phyloP scores from a whole-genome alignment of 2,329 filamentous ascomycete species.

The Cucurbitaria berberidis region DNA sequence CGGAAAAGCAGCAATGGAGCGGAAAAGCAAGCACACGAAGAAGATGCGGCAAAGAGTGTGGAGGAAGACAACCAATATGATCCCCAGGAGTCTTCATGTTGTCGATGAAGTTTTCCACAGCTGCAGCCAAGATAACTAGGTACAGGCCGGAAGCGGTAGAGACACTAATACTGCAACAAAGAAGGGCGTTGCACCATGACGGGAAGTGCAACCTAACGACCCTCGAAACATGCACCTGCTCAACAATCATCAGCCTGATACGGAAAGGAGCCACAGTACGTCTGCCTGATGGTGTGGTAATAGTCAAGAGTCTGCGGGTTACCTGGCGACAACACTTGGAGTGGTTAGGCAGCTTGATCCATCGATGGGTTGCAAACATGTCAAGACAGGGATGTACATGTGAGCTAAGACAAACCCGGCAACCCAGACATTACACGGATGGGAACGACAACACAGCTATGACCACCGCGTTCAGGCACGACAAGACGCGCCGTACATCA shows the following conservation, averaged over 20 bases:
- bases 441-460: not conserved
- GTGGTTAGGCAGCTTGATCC: no score
- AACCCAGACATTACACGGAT: not conserved
- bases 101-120: conserved; percentile 2
- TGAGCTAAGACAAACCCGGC: not conserved
- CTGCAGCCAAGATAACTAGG: conserved; percentile 1
- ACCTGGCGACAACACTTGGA: not conserved
- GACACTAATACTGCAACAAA: conserved; percentile 3
- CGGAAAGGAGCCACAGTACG: not conserved
- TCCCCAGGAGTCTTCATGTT: not conserved
- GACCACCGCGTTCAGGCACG: not conserved
- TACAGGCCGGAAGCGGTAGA: conserved; percentile 14
- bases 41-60: not conserved
- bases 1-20: conserved; percentile 13
- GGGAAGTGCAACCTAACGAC: not conserved
- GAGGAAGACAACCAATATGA: not conserved
- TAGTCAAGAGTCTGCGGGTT: not conserved
- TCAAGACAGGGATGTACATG: no score
- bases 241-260: not conserved
- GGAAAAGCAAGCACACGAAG: conserved; percentile 12
- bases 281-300: not conserved
- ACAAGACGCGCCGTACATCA: not conserved
- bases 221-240: no score
- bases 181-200: not conserved
- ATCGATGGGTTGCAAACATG: no score